A percentile compares a stretch with the other conserved stretches of the same genome.
phyloP scores from a whole-genome alignment of 768 basidiomycete genomes.

The Pulveroboletus sp. region DNA sequence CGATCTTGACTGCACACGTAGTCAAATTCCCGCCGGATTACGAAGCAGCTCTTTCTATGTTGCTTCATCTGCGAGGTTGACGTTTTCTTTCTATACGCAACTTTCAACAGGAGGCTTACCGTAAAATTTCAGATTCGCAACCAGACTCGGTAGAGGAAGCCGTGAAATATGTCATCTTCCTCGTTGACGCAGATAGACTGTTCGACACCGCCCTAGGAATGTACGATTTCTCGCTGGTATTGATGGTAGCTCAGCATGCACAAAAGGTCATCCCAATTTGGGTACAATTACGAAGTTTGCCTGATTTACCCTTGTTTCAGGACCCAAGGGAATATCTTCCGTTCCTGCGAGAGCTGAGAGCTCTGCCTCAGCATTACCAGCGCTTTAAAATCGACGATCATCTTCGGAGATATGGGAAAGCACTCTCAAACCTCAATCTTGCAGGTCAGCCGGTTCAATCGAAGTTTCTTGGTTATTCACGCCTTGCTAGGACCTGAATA shows the following conservation, averaged over 20 bases:
- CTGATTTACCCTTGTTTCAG: slow-evolving; percentile 39
- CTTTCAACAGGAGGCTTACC: background rate
- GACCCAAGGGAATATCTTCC: slow-evolving; percentile 98
- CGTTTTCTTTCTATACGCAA: background rate
- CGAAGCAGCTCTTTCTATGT: slow-evolving; percentile 72
- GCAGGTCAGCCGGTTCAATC: slow-evolving; percentile 49
- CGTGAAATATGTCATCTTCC: slow-evolving; percentile 97
- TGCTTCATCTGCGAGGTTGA: slow-evolving; percentile 77
- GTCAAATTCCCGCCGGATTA: slow-evolving; percentile 90
- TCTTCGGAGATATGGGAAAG: slow-evolving; percentile 69
- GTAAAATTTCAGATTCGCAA: slow-evolving; percentile 34
- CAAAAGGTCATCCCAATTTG: slow-evolving; percentile 71
- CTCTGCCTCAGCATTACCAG: slow-evolving; percentile 73
- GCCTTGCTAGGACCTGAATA: slow-evolving; percentile 49
- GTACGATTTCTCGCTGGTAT: slow-evolving; percentile 95
- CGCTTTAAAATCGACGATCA: slow-evolving; percentile 91
- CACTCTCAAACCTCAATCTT: slow-evolving; percentile 66
- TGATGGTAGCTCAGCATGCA: slow-evolving; percentile 95
- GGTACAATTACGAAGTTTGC: slow-evolving; percentile 2
- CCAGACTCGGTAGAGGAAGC: slow-evolving; percentile 88
- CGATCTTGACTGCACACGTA: slow-evolving; percentile 88
- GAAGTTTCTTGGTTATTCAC: slow-evolving; percentile 3
- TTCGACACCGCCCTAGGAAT: slow-evolving; percentile 96
- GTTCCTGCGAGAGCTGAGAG: slow-evolving; percentile 86
- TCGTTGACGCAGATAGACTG: slow-evolving; percentile 86